Conservation (phyloP, 192 early-diverging fungal genomes). For the Coemansia sp. region DNA sequence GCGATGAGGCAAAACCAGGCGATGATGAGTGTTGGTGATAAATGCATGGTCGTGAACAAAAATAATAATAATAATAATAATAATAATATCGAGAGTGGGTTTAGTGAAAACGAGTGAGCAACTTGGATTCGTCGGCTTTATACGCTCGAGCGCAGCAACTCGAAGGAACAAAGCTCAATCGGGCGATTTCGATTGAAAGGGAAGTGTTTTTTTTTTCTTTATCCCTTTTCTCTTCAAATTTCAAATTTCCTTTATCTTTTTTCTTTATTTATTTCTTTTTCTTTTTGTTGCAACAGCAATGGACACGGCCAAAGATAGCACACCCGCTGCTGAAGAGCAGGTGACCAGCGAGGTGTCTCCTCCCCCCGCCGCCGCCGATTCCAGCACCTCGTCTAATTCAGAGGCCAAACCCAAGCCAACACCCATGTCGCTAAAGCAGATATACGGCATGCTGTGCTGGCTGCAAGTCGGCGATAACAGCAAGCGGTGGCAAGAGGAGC, state of each 20-base stretch:
- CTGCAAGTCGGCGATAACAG: conserved; percentile 23
- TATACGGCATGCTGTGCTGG: conserved; percentile 52
- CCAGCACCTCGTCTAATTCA: neutral
- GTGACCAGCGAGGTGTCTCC: neutral
- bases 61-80: too few relatives aligned
- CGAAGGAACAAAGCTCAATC: too few relatives aligned
- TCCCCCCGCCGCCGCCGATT: neutral
- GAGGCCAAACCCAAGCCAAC: neutral
- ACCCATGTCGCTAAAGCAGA: conserved; percentile 28
- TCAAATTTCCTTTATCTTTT: neutral
- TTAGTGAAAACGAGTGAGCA: neutral
- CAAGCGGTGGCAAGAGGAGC: conserved; percentile 18
- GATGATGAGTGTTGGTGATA: neutral
- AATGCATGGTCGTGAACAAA: neutral
- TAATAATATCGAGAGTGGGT: neutral
- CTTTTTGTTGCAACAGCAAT: neutral
- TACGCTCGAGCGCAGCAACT: too few relatives aligned
- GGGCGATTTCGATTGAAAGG: neutral
- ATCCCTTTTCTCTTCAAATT: too few relatives aligned
- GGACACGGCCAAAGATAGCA: neutral
- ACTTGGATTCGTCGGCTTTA: neutral
- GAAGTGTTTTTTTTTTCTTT: too few relatives aligned
- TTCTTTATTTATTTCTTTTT: neutral
- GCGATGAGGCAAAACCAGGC: neutral
- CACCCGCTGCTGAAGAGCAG: neutral